A percentile compares a stretch with the other conserved stretches of the same genome.
These are phyloP conservation scores for Erodium moschatum DNA, from an alignment of 441 rosid species.

Conservation along the genomic window DNA sequence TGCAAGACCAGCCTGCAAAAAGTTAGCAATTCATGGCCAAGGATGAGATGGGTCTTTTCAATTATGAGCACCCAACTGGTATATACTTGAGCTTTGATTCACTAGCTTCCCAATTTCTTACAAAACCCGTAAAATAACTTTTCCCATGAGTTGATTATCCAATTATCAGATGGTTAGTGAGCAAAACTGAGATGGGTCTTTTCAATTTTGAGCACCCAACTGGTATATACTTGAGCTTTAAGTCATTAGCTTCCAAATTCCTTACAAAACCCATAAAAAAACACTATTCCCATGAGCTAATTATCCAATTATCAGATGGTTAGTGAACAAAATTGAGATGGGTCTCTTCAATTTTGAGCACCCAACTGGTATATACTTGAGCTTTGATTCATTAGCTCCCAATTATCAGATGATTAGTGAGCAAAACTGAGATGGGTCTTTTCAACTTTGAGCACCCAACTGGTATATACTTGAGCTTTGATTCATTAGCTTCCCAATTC, in stretches of 20 bases:
- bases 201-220: no score
- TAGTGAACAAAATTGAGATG: background rate
- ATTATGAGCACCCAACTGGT: background rate
- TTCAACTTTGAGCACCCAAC: background rate
- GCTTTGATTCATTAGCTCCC: background rate
- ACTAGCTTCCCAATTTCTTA: background rate
- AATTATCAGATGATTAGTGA: background rate
- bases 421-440: background rate
- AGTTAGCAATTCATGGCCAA: background rate
- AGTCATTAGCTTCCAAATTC: background rate
- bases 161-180: no score
- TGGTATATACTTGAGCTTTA: background rate
- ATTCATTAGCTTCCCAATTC: background rate
- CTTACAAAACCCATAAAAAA: background rate
- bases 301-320: background rate
- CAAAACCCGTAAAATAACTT: no score
- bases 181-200: background rate
- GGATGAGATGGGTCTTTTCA: background rate
- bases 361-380: no score
- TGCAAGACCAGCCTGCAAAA: constrained; percentile 87
- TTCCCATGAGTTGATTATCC: no score
- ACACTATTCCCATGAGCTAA: background rate
- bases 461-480: background rate
- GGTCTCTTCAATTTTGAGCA: background rate
- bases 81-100: background rate